phyloP scores from a whole-genome alignment of 768 basidiomycete species.

The Hygrophoropsis aurantiaca region DNA sequence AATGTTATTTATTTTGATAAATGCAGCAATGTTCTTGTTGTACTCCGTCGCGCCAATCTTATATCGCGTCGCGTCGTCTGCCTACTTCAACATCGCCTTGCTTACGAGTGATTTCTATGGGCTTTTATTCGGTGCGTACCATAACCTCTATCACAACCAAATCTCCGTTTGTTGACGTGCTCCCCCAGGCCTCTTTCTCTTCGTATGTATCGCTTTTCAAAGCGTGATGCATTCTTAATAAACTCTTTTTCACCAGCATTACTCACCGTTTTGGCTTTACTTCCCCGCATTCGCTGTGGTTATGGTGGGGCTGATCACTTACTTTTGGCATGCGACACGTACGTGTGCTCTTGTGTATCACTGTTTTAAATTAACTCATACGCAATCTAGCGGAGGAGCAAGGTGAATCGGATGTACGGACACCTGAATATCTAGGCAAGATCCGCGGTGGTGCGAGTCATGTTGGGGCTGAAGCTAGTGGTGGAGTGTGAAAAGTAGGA shows the following conservation, averaged over 20 bases:
- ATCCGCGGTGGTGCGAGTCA: too few relatives aligned
- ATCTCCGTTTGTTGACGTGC: neutral
- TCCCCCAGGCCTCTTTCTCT: conserved; percentile 8
- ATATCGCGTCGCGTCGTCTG: conserved; percentile 75
- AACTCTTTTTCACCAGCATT: conserved; percentile 48
- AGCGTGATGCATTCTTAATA: too few relatives aligned
- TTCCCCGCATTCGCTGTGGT: conserved; percentile 72
- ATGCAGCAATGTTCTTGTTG: conserved; percentile 69
- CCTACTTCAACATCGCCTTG: conserved; percentile 75
- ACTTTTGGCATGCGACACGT: conserved; percentile 81
- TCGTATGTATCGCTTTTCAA: conserved; percentile 1
- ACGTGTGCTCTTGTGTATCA: conserved; percentile 27
- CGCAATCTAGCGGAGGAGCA: conserved; percentile 61
- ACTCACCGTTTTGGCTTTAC: conserved; percentile 81
- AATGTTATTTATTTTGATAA: too few relatives aligned
- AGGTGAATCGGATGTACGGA: conserved; percentile 53
- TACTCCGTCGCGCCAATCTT: conserved; percentile 79
- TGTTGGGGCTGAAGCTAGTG: too few relatives aligned
- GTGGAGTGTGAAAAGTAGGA: too few relatives aligned
- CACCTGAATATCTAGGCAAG: conserved; percentile 49
- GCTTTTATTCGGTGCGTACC: conserved; percentile 57
- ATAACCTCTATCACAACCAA: too few relatives aligned
- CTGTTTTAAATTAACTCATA: conserved; percentile 1
- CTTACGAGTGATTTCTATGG: conserved; percentile 82
- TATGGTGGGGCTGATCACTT: conserved; percentile 65